phyloP scores from a whole-genome alignment of 345 rosid species.

The Sapria himalayana region DNA sequence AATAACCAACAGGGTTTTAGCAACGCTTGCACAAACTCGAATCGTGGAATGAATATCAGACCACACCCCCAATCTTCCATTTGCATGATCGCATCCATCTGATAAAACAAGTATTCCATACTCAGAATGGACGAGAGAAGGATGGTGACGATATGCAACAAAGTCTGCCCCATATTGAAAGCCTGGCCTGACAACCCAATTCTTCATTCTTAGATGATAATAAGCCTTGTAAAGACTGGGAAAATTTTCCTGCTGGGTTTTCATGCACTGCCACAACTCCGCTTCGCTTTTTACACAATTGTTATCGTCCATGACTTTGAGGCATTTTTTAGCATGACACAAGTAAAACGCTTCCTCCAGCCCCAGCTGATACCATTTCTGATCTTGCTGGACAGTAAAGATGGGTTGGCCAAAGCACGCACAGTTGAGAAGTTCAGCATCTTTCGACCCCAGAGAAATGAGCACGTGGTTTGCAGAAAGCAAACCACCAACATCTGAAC shows the following conservation, averaged over 20 bases:
- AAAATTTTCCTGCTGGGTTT: conserved; percentile 21
- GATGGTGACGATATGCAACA: conserved; percentile 68
- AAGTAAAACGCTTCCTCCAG: conserved; percentile 73
- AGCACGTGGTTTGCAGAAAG: conserved; percentile 36
- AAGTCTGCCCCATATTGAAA: conserved; percentile 60
- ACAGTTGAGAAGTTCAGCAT: conserved; percentile 34
- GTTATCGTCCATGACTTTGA: conserved; percentile 21
- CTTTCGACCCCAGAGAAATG: conserved; percentile 26
- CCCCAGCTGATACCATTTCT: conserved; percentile 51
- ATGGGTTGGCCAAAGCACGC: conserved; percentile 52
- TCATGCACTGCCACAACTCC: conserved; percentile 36
- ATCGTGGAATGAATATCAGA: conserved; percentile 44
- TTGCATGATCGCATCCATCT: conserved; percentile 15
- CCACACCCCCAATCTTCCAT: conserved; percentile 41
- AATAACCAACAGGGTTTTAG: conserved; percentile 42
- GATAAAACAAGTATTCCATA: conserved; percentile 42
- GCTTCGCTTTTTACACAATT: conserved; percentile 12
- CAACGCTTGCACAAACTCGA: conserved; percentile 64
- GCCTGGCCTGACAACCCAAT: conserved; percentile 64
- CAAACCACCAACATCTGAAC: conserved; percentile 20
- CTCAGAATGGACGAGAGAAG: conserved; percentile 69
- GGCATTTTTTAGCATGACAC: conserved; percentile 35
- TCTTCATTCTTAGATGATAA: conserved; percentile 44
- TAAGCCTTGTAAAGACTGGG: conserved; percentile 49
- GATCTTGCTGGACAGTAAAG: conserved; percentile 31